A percentile compares a stretch with the other conserved stretches of the same genome.
Conservation (phyloP, 352 stramenopile species). For the Elongisporangium anandrum region DNA sequence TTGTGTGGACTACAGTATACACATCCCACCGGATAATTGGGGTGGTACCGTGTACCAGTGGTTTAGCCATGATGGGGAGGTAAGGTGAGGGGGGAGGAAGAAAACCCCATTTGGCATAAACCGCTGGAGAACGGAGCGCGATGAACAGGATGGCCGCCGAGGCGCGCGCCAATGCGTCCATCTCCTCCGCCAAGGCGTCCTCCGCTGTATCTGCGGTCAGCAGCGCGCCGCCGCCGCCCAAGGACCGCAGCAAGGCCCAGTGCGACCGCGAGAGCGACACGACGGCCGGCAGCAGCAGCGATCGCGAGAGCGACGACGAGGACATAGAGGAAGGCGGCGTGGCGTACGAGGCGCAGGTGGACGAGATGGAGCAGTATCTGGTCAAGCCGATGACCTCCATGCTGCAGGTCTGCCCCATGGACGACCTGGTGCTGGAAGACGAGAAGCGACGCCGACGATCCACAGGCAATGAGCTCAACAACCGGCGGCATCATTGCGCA, state of each 20-base stretch:
- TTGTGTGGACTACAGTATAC: background rate
- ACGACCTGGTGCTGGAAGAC: constrained; percentile 73
- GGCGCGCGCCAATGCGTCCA: background rate
- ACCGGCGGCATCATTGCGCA: constrained; percentile 11
- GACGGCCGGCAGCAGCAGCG: constrained; percentile 32
- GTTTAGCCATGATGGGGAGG: background rate
- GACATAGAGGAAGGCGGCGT: constrained; percentile 2
- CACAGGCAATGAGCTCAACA: constrained; percentile 16
- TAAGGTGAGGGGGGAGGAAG: background rate
- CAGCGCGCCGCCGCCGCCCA: too few relatives aligned
- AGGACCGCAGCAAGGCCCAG: constrained; percentile 7
- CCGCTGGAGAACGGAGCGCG: background rate
- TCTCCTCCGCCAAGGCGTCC: background rate
- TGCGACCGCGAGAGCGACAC: constrained; percentile 22
- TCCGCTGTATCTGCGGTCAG: too few relatives aligned
- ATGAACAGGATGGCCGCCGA: background rate
- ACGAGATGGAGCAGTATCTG: constrained; percentile 23
- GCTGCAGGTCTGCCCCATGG: constrained; percentile 65
- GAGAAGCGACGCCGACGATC: constrained; percentile 68
- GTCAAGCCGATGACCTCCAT: constrained; percentile 72
- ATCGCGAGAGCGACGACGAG: constrained; percentile 20
- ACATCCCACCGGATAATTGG: background rate
- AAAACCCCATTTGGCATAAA: background rate
- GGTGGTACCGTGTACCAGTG: background rate
- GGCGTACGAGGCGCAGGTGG: background rate